Evolutionary conservation across 2,329 filamentous ascomycete genomes (phyloP).

Genomic region (Sphaerulina populicola): DNA sequence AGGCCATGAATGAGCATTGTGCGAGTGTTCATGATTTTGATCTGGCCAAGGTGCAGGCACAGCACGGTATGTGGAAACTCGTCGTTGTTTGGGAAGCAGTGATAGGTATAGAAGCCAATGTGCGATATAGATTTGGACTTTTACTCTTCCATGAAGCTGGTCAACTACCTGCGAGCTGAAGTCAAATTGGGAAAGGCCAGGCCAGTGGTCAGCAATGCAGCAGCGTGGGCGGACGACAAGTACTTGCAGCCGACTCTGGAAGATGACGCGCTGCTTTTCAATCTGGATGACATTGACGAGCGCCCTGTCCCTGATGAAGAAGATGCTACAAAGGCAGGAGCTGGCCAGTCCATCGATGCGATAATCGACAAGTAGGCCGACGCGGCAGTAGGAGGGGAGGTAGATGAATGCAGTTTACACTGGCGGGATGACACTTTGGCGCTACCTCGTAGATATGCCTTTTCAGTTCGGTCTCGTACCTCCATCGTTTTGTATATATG

Average conservation of each 20-base stretch:
- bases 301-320: constrained; percentile 12
- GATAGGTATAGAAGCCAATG: constrained; percentile 1
- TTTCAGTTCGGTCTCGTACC: no score
- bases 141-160: constrained; percentile 38
- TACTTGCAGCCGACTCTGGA: constrained; percentile 78
- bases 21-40: constrained; percentile 36
- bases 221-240: constrained; percentile 64
- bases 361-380: background rate
- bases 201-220: constrained; percentile 52
- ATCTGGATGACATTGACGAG: constrained; percentile 66
- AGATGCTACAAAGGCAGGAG: constrained; percentile 8
- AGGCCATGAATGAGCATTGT: constrained; percentile 35
- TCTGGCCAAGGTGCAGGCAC: constrained; percentile 31
- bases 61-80: constrained; percentile 30
- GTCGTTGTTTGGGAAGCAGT: background rate
- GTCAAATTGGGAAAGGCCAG: constrained; percentile 33
- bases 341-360: constrained; percentile 6
- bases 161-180: constrained; percentile 44
- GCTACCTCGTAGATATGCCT: no score
- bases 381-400: no score
- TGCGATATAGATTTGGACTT: constrained; percentile 37
- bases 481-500: no score
- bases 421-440: no score
- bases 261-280: constrained; percentile 82
- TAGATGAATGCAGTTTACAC: no score